Evolutionary conservation across 2,329 filamentous ascomycete genomes (phyloP).

Genomic region (Coniosporium uncinatum): DNA sequence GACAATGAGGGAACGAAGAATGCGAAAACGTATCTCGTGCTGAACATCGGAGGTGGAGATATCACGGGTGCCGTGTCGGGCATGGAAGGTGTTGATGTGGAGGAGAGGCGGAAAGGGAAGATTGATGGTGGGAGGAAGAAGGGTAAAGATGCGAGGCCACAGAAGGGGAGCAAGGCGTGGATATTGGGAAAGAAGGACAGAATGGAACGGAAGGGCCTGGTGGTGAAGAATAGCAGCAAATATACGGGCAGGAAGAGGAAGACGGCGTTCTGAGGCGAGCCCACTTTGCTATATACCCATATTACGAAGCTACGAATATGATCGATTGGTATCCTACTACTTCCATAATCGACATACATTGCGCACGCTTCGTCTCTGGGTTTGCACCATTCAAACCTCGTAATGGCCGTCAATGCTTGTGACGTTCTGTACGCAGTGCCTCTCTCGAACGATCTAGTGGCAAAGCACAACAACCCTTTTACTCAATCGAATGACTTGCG

Average conservation of each 20-base stretch:
- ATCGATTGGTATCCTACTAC: neutral
- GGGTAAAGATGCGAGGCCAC: slow-evolving; percentile 47
- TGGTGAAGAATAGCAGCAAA: slow-evolving; percentile 88
- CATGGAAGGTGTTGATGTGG: slow-evolving; percentile 79
- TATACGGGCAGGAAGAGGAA: slow-evolving; percentile 90
- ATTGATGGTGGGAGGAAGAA: slow-evolving; percentile 41
- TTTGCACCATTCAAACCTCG: neutral
- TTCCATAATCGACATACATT: neutral
- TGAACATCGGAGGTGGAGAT: slow-evolving; percentile 77
- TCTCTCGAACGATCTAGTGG: neutral
- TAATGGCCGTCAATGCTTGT: neutral
- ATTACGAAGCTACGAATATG: neutral
- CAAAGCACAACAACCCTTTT: neutral
- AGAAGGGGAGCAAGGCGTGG: slow-evolving; percentile 83
- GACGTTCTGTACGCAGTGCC: neutral
- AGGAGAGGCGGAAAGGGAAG: slow-evolving; percentile 41
- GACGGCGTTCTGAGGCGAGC: slow-evolving; percentile 71
- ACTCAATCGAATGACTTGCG: slow-evolving; percentile 2
- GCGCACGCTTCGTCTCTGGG: neutral
- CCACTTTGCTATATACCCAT: no score
- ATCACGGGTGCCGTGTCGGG: slow-evolving; percentile 88
- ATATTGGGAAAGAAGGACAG: slow-evolving; percentile 86
- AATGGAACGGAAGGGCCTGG: slow-evolving; percentile 91
- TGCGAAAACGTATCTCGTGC: slow-evolving; percentile 89
- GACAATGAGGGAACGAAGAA: slow-evolving; percentile 97